These are phyloP conservation scores for Rosa rugosa DNA, from an alignment of 306 rosid species.

Conservation along the genomic window DNA sequence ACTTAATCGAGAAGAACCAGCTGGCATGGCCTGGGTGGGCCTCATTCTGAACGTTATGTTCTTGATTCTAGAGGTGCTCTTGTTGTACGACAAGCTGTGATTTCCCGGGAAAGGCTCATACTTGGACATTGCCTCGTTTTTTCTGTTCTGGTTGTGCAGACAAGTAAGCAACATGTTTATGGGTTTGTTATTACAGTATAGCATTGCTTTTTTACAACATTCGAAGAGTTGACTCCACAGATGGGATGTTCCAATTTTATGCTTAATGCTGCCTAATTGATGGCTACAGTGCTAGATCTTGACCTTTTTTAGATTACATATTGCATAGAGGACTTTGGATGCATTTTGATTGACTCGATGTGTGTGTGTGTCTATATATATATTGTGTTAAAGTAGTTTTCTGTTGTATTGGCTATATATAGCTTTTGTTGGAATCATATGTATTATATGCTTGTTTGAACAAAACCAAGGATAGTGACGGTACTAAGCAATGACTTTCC, in stretches of 20 bases:
- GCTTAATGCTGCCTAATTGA: not conserved
- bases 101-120: constrained; percentile 82
- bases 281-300: not conserved
- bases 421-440: not conserved
- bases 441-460: constrained; percentile 5
- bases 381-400: not conserved
- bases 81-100: constrained; percentile 88
- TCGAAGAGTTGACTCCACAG: not conserved
- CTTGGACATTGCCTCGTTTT: constrained; percentile 93
- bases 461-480: not conserved
- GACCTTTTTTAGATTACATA: not conserved
- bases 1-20: too few species aligned
- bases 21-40: too few species aligned
- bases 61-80: constrained; percentile 91
- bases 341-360: not conserved
- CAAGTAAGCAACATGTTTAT: constrained; percentile 44
- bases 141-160: constrained; percentile 71
- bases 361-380: too few species aligned
- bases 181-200: too few species aligned
- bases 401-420: not conserved
- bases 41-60: too few species aligned
- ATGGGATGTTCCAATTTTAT: not conserved
- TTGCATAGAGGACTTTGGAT: not conserved
- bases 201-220: too few species aligned
- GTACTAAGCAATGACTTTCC: not conserved